Conservation (phyloP, 2,329 filamentous ascomycete genomes). For the Parascedosporium putredinis region DNA sequence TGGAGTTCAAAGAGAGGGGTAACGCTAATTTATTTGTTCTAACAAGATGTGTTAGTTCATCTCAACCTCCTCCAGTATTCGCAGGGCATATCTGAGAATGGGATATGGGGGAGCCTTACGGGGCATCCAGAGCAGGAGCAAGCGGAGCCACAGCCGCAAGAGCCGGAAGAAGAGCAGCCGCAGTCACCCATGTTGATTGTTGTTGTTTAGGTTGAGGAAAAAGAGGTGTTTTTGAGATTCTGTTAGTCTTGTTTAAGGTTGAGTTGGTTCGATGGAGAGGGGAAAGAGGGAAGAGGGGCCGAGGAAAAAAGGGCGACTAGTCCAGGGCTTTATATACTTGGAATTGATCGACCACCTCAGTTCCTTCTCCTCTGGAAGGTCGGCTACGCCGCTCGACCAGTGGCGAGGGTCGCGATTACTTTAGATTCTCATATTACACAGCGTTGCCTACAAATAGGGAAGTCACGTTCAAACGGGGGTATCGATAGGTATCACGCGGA, state of each 20-base stretch:
- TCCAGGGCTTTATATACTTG: constrained; percentile 1
- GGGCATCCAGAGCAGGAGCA: constrained; percentile 34
- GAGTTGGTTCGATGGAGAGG: constrained; percentile 7
- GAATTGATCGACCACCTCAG: not conserved
- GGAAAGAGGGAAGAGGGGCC: not conserved
- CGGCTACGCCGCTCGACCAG: not conserved
- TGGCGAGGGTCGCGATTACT: not conserved
- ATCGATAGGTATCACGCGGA: not conserved
- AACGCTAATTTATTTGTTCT: not conserved
- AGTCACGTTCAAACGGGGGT: not conserved
- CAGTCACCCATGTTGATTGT: constrained; percentile 29
- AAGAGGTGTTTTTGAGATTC: constrained; percentile 1
- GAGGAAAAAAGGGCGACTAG: constrained; percentile 2
- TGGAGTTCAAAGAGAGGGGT: no score
- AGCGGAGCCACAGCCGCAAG: constrained; percentile 29
- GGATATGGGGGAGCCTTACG: no score
- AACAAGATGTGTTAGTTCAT: no score
- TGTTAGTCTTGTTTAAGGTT: constrained; percentile 3
- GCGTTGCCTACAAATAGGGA: not conserved
- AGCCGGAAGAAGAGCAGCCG: constrained; percentile 29
- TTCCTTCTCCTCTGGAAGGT: not conserved
- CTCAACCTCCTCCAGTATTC: no score
- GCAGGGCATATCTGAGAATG: no score
- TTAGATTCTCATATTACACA: not conserved
- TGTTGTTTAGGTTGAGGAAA: constrained; percentile 7